Base-by-base conservation (phyloP, 2,329 filamentous ascomycete species). In the Colletotrichum gloeosporioides region DNA sequence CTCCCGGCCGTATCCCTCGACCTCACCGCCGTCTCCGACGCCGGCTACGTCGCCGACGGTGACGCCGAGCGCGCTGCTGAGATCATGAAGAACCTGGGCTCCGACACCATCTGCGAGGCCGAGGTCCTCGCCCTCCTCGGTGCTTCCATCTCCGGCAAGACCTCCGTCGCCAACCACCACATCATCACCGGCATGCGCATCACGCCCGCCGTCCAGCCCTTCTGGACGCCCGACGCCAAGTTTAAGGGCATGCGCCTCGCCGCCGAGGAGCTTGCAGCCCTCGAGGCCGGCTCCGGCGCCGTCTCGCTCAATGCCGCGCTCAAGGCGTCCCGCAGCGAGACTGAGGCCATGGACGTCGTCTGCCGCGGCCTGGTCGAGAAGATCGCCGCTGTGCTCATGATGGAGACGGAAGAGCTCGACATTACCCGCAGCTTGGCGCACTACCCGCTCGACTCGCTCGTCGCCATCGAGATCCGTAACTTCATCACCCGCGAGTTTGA, bases 121-220 rank as follows among this genome's bases (percentile, higher is more conserved):
- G 90, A 92, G 81, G 89, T 92, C 0, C 82, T 91, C 2, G 89
- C 90, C 0, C 84, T 92, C 0, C 83, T 92, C 1, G 87, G 86
- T 2, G 87, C 89, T 0, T 89, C 89, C 22, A 88, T 92, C 55
- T 85, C 82, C 8, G 89, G 89, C 3, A 83, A 85, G 32, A 78
- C 79, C 1, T 82, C 84, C 0, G 55, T 73, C n/a, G 90, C 88
- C 80, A 86, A 87, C 72, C 85, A 83, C 57, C 90, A 92, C 79
- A 87, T 86, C 49, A 89, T 92, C 77, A 91, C 90, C 0, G 90
- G 90, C 3, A 86, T 92, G 80, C 85, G 87, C 70, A 87, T 91
- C 76, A 88, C 85, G 27, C 84, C 85, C 8, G 82, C 82, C 4
- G 82, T 85, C 78, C 82, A 87, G 66, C 89, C 89, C 0, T 92